Percentiles rank a stretch among this genome's conserved stretches.
These are phyloP conservation scores for Alternaria postmessia DNA, from an alignment of 2,329 filamentous ascomycete species.

Conservation along the genomic window DNA sequence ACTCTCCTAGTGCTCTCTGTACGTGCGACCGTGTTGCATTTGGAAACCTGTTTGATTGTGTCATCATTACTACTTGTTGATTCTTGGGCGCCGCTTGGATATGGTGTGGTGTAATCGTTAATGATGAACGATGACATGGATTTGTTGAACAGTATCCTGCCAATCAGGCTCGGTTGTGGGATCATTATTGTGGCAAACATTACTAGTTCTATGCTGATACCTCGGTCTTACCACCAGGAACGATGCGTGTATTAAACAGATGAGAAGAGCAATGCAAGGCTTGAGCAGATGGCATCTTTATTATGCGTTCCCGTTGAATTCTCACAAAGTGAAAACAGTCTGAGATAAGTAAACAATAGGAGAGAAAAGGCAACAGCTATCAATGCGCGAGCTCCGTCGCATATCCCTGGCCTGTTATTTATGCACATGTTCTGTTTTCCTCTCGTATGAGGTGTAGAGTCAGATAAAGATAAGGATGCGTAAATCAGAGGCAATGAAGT, in stretches of 20 bases:
- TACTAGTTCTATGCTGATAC: not conserved
- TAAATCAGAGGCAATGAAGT: too few relatives aligned
- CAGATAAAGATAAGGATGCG: too few relatives aligned
- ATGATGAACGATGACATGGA: not conserved
- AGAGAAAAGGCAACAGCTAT: too few relatives aligned
- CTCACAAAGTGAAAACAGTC: not conserved
- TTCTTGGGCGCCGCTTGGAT: not conserved
- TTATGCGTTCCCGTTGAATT: not conserved
- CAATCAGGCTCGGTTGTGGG: not conserved
- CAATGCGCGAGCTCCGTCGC: too few relatives aligned
- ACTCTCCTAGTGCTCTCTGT: slow-evolving; percentile 2
- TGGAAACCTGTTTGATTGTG: not conserved
- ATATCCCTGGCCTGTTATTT: too few relatives aligned
- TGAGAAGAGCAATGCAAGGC: slow-evolving; percentile 7
- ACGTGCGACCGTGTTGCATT: not conserved
- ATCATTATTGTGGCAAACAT: not conserved
- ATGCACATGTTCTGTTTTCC: too few relatives aligned
- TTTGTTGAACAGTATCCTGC: not conserved
- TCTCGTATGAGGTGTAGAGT: too few relatives aligned
- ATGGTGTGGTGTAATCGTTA: slow-evolving; percentile 1
- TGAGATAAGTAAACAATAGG: too few relatives aligned
- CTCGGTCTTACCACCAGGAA: not conserved
- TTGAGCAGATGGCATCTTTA: not conserved
- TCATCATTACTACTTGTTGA: slow-evolving; percentile 4
- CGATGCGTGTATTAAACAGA: slow-evolving; percentile 1